phyloP scores from a whole-genome alignment of 2,329 filamentous ascomycete genomes.

The Monosporascus sp. region DNA sequence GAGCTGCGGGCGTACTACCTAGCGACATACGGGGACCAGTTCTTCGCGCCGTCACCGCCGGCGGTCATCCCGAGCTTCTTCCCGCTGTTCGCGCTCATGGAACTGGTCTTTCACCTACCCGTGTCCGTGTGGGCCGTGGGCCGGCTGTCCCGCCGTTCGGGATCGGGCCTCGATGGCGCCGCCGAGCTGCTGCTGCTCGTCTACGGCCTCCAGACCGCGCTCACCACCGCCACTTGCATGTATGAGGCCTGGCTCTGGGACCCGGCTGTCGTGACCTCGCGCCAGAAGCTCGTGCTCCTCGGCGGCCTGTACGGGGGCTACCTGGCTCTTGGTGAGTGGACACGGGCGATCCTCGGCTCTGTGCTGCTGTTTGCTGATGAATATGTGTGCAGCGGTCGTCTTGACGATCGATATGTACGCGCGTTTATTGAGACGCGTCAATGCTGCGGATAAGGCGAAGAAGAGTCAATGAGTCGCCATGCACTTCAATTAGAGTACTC shows the following conservation, averaged over 20 bases:
- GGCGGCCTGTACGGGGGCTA: conserved; percentile 49
- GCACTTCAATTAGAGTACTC: background rate
- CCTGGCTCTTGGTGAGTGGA: conserved; percentile 44
- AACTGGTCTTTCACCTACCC: conserved; percentile 46
- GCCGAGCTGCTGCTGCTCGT: conserved; percentile 47
- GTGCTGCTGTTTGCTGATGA: conserved; percentile 8
- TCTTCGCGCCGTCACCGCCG: conserved; percentile 35
- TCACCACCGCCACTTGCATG: conserved; percentile 48
- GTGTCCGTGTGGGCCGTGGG: conserved; percentile 43
- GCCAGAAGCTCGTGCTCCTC: conserved; percentile 41
- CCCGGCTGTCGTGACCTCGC: conserved; percentile 34
- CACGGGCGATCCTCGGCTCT: background rate
- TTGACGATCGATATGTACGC: conserved; percentile 51
- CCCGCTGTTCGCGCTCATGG: conserved; percentile 43
- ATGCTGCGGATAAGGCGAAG: conserved; percentile 26
- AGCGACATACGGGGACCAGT: conserved; percentile 46
- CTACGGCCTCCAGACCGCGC: conserved; percentile 45
- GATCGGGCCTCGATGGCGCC: conserved; percentile 26
- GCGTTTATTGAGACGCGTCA: conserved; percentile 42
- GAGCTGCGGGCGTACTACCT: conserved; percentile 43
- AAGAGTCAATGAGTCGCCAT: conserved; percentile 34
- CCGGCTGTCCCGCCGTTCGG: background rate
- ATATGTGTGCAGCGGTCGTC: conserved; percentile 34
- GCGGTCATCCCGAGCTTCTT: conserved; percentile 42
- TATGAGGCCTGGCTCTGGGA: conserved; percentile 47